phyloP scores from a whole-genome alignment of 257 asterid genomes.

The Craterostigma plantagineum region DNA sequence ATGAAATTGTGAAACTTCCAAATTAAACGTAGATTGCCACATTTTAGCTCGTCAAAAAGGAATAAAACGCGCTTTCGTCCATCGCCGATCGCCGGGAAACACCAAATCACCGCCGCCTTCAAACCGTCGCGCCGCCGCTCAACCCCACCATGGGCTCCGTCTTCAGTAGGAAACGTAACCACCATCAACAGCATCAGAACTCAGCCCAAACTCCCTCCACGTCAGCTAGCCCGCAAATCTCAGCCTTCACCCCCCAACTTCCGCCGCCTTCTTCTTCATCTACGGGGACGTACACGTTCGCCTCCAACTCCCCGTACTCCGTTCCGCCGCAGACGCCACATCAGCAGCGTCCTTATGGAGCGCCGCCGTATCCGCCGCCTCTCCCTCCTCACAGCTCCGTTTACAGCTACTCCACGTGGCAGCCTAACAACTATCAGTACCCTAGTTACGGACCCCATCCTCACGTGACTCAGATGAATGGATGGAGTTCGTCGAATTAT shows the following conservation, averaged over 20 bases:
- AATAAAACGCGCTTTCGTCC: too few species aligned
- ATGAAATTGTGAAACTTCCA: too few species aligned
- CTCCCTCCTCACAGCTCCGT: slow-evolving; percentile 16
- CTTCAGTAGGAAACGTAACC: slow-evolving; percentile 41
- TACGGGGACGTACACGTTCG: slow-evolving; percentile 15
- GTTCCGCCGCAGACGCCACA: slow-evolving; percentile 6
- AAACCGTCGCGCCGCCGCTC: slow-evolving; percentile 2
- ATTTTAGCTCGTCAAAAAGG: too few species aligned
- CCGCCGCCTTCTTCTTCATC: slow-evolving; percentile 14
- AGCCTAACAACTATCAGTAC: slow-evolving; percentile 10
- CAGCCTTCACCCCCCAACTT: slow-evolving; percentile 8
- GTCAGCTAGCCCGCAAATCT: slow-evolving; percentile 9
- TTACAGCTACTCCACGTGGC: slow-evolving; percentile 17
- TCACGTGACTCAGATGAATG: slow-evolving; percentile 26
- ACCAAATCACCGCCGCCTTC: slow-evolving; percentile 2
- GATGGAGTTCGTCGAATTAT: slow-evolving; percentile 21
- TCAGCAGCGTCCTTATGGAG: too few species aligned
- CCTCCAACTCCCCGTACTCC: slow-evolving; percentile 10
- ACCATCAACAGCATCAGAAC: slow-evolving; percentile 14
- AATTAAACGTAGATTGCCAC: too few species aligned
- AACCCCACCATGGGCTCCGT: slow-evolving; percentile 37
- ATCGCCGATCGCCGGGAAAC: too few species aligned
- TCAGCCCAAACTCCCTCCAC: slow-evolving; percentile 12
- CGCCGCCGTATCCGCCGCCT: slow-evolving; percentile 14
- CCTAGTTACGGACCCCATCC: slow-evolving; percentile 29